These are phyloP conservation scores for Diaporthe sp. DNA, from an alignment of 2,329 filamentous ascomycete genomes.

Conservation along the genomic window DNA sequence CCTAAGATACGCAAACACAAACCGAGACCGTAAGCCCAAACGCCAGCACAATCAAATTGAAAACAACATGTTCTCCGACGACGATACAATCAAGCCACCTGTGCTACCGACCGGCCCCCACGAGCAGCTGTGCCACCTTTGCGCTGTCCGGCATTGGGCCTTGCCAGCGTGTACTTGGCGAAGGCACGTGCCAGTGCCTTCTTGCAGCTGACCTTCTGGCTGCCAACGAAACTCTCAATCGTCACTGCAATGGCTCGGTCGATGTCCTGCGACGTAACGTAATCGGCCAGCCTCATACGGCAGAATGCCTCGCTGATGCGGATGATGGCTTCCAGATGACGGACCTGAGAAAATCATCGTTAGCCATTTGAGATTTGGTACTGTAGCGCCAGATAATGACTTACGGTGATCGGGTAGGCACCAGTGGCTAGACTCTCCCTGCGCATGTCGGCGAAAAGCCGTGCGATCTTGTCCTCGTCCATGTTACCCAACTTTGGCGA, in stretches of 20 bases:
- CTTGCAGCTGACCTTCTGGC: constrained; percentile 97
- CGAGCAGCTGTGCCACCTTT: constrained; percentile 44
- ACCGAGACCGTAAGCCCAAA: constrained; percentile 15
- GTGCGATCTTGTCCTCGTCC: constrained; percentile 95
- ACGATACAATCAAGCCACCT: constrained; percentile 37
- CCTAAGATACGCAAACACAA: constrained; percentile 28
- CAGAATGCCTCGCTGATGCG: constrained; percentile 95
- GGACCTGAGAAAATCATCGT: constrained; percentile 72
- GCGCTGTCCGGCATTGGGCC: constrained; percentile 56
- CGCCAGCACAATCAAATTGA: constrained; percentile 31
- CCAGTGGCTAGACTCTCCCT: constrained; percentile 93
- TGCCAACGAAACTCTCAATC: constrained; percentile 94
- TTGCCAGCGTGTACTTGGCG: constrained; percentile 86
- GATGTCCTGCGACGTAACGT: constrained; percentile 90
- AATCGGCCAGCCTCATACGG: constrained; percentile 98
- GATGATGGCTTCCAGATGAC: constrained; percentile 98
- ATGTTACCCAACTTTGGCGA: constrained; percentile 96
- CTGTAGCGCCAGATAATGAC: constrained; percentile 51
- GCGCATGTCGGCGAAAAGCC: constrained; percentile 96
- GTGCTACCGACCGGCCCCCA: constrained; percentile 41
- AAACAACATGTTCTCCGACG: constrained; percentile 1
- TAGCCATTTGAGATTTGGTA: background rate
- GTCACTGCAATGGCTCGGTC: constrained; percentile 98
- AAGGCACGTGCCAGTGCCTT: constrained; percentile 95
- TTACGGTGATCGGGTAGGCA: constrained; percentile 96